Percentiles rank a stretch among this genome's conserved stretches.
phyloP scores from a whole-genome alignment of 768 basidiomycete species.

The Leccinum uliginosum region DNA sequence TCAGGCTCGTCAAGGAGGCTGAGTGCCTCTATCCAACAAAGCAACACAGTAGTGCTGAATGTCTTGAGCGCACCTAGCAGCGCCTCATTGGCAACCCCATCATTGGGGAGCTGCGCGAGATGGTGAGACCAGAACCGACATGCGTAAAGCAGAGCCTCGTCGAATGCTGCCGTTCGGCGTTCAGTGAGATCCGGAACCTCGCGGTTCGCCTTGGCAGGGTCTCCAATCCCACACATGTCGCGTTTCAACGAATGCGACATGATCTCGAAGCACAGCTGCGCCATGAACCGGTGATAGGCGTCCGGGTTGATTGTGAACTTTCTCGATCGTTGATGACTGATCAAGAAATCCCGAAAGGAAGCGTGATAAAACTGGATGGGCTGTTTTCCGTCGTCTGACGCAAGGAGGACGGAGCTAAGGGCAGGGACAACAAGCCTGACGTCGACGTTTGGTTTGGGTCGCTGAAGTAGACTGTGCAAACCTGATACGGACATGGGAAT shows the following conservation, averaged over 20 bases:
- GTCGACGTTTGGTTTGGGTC: slow-evolving; percentile 13
- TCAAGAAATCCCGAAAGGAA: slow-evolving; percentile 18
- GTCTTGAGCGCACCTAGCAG: slow-evolving; percentile 1
- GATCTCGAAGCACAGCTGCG: slow-evolving; percentile 12
- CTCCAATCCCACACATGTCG: slow-evolving; percentile 13
- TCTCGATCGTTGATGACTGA: slow-evolving; percentile 12
- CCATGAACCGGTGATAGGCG: slow-evolving; percentile 15
- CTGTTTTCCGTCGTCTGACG: slow-evolving; percentile 11
- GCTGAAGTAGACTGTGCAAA: slow-evolving; percentile 7
- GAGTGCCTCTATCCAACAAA: slow-evolving; percentile 14
- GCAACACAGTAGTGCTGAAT: slow-evolving; percentile 11
- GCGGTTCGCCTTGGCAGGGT: slow-evolving; percentile 12
- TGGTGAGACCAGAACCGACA: slow-evolving; percentile 20
- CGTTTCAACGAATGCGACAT: slow-evolving; percentile 14
- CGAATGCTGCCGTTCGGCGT: slow-evolving; percentile 2
- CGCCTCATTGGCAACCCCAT: slow-evolving; percentile 1
- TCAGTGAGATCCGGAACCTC: slow-evolving; percentile 12
- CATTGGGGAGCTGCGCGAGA: slow-evolving; percentile 12
- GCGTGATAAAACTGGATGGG: slow-evolving; percentile 20
- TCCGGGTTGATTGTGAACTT: slow-evolving; percentile 7
- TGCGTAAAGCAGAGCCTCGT: slow-evolving; percentile 13
- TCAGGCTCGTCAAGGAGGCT: slow-evolving; percentile 14
- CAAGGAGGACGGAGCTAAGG: slow-evolving; percentile 13
- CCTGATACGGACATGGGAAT: slow-evolving; percentile 11
- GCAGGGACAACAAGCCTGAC: slow-evolving; percentile 17